phyloP scores from a whole-genome alignment of 2,329 filamentous ascomycete species.

The Aspergillus neotritici region DNA sequence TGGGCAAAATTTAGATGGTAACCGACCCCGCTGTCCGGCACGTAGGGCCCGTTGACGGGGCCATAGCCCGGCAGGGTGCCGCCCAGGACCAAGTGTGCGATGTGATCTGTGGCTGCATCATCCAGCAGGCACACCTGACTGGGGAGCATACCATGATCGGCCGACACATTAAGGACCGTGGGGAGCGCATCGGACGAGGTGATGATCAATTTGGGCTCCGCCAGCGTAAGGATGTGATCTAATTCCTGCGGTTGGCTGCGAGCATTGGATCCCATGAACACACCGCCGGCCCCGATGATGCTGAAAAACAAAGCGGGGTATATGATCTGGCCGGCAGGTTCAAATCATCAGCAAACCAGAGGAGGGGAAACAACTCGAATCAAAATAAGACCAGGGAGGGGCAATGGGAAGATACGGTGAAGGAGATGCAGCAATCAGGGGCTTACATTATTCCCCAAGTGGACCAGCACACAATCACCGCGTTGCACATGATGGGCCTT shows the following conservation, averaged over 20 bases:
- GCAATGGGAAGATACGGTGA: constrained; percentile 8
- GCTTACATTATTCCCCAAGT: constrained; percentile 39
- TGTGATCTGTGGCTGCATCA: constrained; percentile 24
- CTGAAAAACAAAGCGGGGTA: constrained; percentile 36
- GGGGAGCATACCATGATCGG: constrained; percentile 25
- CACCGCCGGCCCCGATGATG: constrained; percentile 43
- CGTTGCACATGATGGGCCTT: constrained; percentile 33
- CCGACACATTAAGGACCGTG: constrained; percentile 31
- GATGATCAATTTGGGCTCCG: constrained; percentile 44
- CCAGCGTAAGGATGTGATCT: constrained; percentile 42
- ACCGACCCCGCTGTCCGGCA: constrained; percentile 11
- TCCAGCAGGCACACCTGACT: constrained; percentile 35
- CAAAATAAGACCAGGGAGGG: neutral
- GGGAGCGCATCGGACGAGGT: constrained; percentile 36
- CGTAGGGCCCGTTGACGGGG: constrained; percentile 11
- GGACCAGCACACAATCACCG: constrained; percentile 42
- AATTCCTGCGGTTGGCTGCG: constrained; percentile 45
- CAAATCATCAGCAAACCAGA: constrained; percentile 11
- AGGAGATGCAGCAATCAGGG: constrained; percentile 4
- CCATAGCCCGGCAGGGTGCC: constrained; percentile 19
- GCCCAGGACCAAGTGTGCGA: constrained; percentile 25
- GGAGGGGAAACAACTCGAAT: constrained; percentile 2
- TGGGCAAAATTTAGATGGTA: constrained; percentile 26
- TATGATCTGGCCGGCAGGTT: constrained; percentile 25
- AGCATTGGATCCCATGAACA: constrained; percentile 50